phyloP scores from a whole-genome alignment of 768 basidiomycete species.

The Boletus fagicola region DNA sequence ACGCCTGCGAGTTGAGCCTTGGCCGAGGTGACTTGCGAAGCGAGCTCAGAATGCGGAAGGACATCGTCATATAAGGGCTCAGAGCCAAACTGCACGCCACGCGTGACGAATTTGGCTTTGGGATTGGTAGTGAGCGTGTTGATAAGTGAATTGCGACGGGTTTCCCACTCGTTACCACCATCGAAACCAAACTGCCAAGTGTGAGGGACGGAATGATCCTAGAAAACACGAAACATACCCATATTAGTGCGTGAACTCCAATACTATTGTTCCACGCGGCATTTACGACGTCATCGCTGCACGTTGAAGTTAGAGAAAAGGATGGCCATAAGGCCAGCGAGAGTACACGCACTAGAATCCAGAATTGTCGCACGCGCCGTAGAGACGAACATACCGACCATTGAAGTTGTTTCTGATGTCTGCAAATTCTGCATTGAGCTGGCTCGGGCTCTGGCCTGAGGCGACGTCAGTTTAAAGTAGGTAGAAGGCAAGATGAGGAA shows the following conservation, averaged over 20 bases:
- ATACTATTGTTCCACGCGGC: constrained; percentile 69
- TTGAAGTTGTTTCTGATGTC: constrained; percentile 59
- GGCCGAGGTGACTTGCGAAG: constrained; percentile 47
- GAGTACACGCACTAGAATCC: constrained; percentile 37
- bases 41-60: constrained; percentile 47
- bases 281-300: constrained; percentile 57
- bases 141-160: constrained; percentile 53
- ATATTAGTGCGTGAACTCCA: constrained; percentile 72
- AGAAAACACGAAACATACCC: constrained; percentile 45
- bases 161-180: constrained; percentile 47
- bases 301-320: constrained; percentile 17
- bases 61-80: constrained; percentile 65
- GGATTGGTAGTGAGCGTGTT: constrained; percentile 54
- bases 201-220: not conserved
- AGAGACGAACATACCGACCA: constrained; percentile 61
- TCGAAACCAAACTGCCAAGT: constrained; percentile 36
- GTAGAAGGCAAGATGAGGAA: not conserved
- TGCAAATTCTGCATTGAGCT: constrained; percentile 54
- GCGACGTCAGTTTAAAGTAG: not conserved
- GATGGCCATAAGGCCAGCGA: not conserved
- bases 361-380: constrained; percentile 39
- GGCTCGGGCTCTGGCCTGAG: constrained; percentile 54
- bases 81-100: constrained; percentile 67
- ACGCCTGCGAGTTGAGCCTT: constrained; percentile 50
- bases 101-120: constrained; percentile 63